A percentile compares a stretch with the other conserved stretches of the same genome.
Evolutionary conservation across 1,139 yeast genomes (phyloP).

Genomic region (Saccharomycopsis hybrid): DNA sequence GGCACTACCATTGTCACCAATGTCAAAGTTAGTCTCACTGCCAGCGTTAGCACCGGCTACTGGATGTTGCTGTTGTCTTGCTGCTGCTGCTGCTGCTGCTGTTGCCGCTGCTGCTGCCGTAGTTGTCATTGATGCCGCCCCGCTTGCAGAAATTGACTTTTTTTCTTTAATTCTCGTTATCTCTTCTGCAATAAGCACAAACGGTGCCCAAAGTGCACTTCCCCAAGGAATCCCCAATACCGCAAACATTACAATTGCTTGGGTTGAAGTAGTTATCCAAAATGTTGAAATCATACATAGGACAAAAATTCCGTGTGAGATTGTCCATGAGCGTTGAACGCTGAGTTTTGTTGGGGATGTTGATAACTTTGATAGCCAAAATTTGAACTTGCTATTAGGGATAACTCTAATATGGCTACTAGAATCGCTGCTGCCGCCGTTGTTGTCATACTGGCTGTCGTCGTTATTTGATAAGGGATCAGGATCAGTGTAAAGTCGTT

Average conservation of each 20-base stretch:
- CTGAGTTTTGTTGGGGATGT: slow-evolving; percentile 24
- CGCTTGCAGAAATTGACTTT: slow-evolving; percentile 5
- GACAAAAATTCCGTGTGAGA: slow-evolving; percentile 37
- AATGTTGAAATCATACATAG: slow-evolving; percentile 36
- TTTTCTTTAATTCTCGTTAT: slow-evolving; percentile 40
- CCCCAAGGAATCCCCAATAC: slow-evolving; percentile 47
- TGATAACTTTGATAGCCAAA: slow-evolving; percentile 17
- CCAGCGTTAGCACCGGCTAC: neutral
- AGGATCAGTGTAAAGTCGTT: neutral
- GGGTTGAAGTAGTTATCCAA: slow-evolving; percentile 31
- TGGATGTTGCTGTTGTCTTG: neutral
- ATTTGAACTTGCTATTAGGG: slow-evolving; percentile 21
- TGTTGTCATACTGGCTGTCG: neutral
- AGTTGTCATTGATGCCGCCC: neutral
- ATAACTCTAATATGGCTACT: slow-evolving; percentile 1
- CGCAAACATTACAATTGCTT: slow-evolving; percentile 37
- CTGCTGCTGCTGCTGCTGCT: neutral
- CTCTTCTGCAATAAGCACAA: slow-evolving; percentile 42
- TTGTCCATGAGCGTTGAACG: slow-evolving; percentile 35
- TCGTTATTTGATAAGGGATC: neutral
- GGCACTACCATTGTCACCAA: no score
- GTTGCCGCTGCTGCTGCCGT: neutral
- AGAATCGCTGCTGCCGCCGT: neutral
- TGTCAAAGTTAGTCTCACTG: neutral
- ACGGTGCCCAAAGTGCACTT: slow-evolving; percentile 46